Conservation (phyloP, 1,284 basidiomycete genomes). For the Boletus holoroseus region DNA sequence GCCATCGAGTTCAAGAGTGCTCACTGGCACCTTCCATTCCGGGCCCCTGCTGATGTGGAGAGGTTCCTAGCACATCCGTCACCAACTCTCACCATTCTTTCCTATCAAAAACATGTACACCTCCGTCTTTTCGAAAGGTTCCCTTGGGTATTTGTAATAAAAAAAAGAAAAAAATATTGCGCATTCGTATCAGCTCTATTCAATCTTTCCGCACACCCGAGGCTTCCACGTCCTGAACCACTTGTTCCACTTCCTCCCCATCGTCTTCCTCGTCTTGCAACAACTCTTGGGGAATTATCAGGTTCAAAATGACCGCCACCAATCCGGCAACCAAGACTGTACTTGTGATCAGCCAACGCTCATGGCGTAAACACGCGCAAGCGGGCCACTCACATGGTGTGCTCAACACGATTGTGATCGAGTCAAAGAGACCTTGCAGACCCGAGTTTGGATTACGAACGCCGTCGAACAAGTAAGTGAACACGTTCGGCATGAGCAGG, state of each 20-base stretch:
- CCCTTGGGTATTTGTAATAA: not conserved
- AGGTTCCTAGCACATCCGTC: not conserved
- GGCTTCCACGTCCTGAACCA: conserved; percentile 17
- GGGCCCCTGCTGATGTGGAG: not conserved
- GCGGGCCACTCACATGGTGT: conserved; percentile 61
- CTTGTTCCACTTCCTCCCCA: conserved; percentile 31
- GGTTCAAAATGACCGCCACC: conserved; percentile 60
- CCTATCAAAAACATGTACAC: not conserved
- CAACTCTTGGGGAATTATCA: conserved; percentile 53
- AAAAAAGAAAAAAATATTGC: not conserved
- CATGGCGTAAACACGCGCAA: not conserved
- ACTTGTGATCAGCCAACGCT: conserved; percentile 17
- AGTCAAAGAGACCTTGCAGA: conserved; percentile 67
- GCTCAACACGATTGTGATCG: conserved; percentile 72
- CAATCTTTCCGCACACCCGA: conserved; percentile 3
- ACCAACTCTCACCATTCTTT: not conserved
- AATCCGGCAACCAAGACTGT: conserved; percentile 63
- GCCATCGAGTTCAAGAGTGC: not conserved
- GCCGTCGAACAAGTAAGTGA: conserved; percentile 64
- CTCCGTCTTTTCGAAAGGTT: not conserved
- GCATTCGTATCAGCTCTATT: not conserved
- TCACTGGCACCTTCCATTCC: not conserved
- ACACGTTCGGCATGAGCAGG: conserved; percentile 55
- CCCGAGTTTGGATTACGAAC: conserved; percentile 54
- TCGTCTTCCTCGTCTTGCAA: conserved; percentile 15